These are phyloP conservation scores for Xylariales sp. DNA, from an alignment of 2,329 filamentous ascomycete genomes.

Conservation along the genomic window DNA sequence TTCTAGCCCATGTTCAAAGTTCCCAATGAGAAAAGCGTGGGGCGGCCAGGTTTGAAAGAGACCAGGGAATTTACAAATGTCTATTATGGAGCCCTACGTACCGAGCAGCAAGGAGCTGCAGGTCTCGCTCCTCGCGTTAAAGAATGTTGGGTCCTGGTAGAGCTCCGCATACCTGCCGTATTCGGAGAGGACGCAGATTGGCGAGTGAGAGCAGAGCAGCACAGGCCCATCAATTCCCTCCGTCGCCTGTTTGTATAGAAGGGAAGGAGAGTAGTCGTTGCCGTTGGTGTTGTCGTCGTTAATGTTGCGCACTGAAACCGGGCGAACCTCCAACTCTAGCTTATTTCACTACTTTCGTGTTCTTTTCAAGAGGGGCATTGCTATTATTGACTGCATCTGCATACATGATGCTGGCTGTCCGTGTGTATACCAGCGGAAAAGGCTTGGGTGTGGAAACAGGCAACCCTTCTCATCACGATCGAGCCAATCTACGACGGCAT, in stretches of 20 bases:
- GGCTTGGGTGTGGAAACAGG: background rate
- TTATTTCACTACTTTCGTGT: constrained; percentile 18
- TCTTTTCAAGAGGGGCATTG: constrained; percentile 15
- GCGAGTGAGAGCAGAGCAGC: too few species aligned
- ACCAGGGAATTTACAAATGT: too few species aligned
- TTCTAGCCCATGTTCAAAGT: too few species aligned
- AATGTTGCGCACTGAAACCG: constrained; percentile 22
- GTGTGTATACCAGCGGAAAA: constrained; percentile 15
- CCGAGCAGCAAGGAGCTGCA: too few species aligned
- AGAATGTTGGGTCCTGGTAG: too few species aligned
- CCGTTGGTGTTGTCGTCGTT: constrained; percentile 17
- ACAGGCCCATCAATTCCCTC: too few species aligned
- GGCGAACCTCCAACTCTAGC: constrained; percentile 20
- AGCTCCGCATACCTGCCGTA: constrained; percentile 4
- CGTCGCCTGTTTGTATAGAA: too few species aligned
- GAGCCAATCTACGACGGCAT: background rate
- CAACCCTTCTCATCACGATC: background rate
- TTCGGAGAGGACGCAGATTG: constrained; percentile 14
- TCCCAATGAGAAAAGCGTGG: too few species aligned
- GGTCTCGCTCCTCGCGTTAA: too few species aligned
- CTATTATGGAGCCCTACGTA: too few species aligned
- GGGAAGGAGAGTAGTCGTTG: too few species aligned
- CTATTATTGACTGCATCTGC: constrained; percentile 19
- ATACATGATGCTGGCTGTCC: constrained; percentile 12
- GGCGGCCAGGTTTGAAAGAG: too few species aligned